Base-by-base conservation (phyloP, 495 filamentous ascomycete species). In the Podospora comata region DNA sequence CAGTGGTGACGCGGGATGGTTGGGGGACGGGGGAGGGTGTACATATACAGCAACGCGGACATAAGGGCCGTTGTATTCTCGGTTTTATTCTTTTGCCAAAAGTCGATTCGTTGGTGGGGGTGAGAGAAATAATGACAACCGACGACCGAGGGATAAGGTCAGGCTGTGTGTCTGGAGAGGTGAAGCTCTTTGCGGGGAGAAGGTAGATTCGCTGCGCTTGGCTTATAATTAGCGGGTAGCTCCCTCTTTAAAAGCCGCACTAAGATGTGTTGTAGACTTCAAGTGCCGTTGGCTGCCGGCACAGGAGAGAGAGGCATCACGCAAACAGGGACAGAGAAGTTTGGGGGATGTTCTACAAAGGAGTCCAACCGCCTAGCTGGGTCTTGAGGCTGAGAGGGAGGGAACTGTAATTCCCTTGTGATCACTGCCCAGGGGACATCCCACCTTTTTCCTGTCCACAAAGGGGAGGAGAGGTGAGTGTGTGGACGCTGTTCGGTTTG, bases 101-200 rank as follows among this genome's bases (percentile, higher is more conserved):
- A 48, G 39, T 48, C 39, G 39, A 48, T 48, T 48, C 39, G 39
- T 48, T 1, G 9, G 18, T 23, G 23, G 23, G 1, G 23, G 7
- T 48, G 39, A 48, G 39, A 48, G 39, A 48, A 16, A 18, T 16
- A 23, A 61, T 20, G 16, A 9, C 27, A 32, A 26, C 26, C 16
- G 59, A 26, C 20, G 59, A 30, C 59, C 59, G 59, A 61, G 59
- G 59, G 61, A 63, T 63, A 63, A 63, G 30, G 61, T 44, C 61
- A 63, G 61, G 61, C 61, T 63, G 19, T 63, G n/a, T 32, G 19
- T 63, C 32, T 32, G 30, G 30, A 6, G 30, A 32, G 30, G 3
- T 32, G 7, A 32, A 1, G 30, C 34, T 63, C 34, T 28, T 28
- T 48, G 61, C 27, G 28, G 28, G 61, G 30, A 63, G 59, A 11